Base-by-base conservation (phyloP, 139 green algal species). In the Picochlorum sp. region DNA sequence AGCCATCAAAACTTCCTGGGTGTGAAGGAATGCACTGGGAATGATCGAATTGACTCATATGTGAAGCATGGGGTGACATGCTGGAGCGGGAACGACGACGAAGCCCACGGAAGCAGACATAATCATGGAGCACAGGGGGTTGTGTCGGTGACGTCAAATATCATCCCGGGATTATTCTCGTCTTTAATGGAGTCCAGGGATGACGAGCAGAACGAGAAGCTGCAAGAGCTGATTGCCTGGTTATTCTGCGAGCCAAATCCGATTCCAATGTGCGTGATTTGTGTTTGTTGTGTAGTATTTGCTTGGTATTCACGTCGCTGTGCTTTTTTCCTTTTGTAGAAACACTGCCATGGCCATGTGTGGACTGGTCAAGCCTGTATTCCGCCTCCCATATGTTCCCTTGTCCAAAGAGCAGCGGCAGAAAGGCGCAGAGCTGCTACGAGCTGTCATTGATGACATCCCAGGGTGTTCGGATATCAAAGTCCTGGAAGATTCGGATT, bases 31-130 rank as follows among this genome's bases (percentile, higher is more conserved):
- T 79, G 73, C 67, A 75, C 86, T 8, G 91, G 91, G 44, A 96
- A 96, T 72, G 44, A 72, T 9, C 81, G 88, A 18, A 95, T 96
- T 51, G 69, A 72, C 57, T 49, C 54, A 57, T 92, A 97, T 75
- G 67, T 72, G 1, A 26, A 72, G 8, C 58, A 87, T 44, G 90
- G 90, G 47, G 86, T 97, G 37, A 65, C 58, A 15, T 94, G 84
- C 78, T 98, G 94, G 94, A 91, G 69, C 20, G 94, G 94, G 30
- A 99, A 99, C 56, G 94, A 99, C 62, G 94, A 99, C 69, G 91
- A 99, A 71, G 83, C 84, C 7, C 91, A 97, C 66, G 92, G 89
- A 16, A 83, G 72, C 2, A 70, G 89, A 5, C 92, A 97, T 61
- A 44, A 83, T 6, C 45, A 65, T 49, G 66, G 77, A 14, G 73